These are phyloP conservation scores for Phytophthora litchii DNA, from an alignment of 352 stramenopile genomes.

Conservation along the genomic window DNA sequence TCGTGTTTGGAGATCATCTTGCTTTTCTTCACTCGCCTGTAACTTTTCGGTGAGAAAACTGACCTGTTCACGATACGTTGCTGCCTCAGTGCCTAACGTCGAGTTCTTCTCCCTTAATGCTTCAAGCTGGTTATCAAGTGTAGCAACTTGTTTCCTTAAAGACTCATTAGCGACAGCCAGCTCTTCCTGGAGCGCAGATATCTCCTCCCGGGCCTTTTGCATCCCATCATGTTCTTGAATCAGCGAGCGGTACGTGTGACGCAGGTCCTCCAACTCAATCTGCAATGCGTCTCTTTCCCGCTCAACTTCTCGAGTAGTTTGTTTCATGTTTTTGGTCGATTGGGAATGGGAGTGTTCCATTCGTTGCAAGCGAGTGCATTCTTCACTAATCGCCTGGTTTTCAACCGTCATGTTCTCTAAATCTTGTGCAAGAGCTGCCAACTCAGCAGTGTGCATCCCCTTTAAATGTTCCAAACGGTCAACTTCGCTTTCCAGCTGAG, in stretches of 20 bases:
- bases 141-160: slow-evolving; percentile 63
- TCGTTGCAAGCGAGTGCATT: slow-evolving; percentile 70
- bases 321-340: slow-evolving; percentile 60
- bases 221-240: slow-evolving; percentile 79
- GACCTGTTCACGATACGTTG: slow-evolving; percentile 79
- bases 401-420: slow-evolving; percentile 90
- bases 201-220: slow-evolving; percentile 58
- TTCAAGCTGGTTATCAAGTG: slow-evolving; percentile 62
- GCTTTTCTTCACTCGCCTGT: slow-evolving; percentile 52
- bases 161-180: slow-evolving; percentile 63
- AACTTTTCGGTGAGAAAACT: slow-evolving; percentile 81
- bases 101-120: slow-evolving; percentile 58
- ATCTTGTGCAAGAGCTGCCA: slow-evolving; percentile 71
- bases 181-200: slow-evolving; percentile 65
- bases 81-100: slow-evolving; percentile 56
- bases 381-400: slow-evolving; percentile 85
- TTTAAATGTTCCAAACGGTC: slow-evolving; percentile 65
- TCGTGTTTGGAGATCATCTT: slow-evolving; percentile 61
- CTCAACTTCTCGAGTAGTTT: slow-evolving; percentile 60
- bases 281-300: slow-evolving; percentile 69
- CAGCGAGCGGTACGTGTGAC: slow-evolving; percentile 72
- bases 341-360: slow-evolving; percentile 56
- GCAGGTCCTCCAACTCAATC: slow-evolving; percentile 80
- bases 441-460: slow-evolving; percentile 68
- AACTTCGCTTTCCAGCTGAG: slow-evolving; percentile 58